A percentile compares a stretch with the other conserved stretches of the same genome.
Conservation (phyloP, 1,284 basidiomycete species). For the Trichosporon faecale region DNA sequence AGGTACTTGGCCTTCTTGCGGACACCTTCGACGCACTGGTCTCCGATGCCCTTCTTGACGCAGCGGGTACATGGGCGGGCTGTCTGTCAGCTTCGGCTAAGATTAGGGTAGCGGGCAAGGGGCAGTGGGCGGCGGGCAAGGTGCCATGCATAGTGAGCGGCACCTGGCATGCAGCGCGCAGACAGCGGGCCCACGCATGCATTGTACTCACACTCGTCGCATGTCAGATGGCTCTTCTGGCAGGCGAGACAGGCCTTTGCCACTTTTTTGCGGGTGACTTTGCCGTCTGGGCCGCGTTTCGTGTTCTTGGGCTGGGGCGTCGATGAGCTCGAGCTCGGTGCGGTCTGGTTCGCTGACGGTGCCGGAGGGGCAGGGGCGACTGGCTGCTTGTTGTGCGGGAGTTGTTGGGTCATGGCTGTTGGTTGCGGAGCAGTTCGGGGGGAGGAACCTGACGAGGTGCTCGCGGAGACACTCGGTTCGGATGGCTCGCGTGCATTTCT, state of each 20-base stretch:
- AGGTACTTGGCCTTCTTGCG: slow-evolving; percentile 98
- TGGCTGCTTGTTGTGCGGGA: neutral
- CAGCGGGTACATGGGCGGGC: slow-evolving; percentile 93
- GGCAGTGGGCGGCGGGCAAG: neutral
- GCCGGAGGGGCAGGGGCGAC: neutral
- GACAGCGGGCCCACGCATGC: neutral
- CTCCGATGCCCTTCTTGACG: slow-evolving; percentile 85
- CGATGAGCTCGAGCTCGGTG: neutral
- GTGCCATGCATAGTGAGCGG: slow-evolving; percentile 14
- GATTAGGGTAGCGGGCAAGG: neutral
- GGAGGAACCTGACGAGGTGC: slow-evolving; percentile 13
- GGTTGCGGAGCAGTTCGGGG: slow-evolving; percentile 5
- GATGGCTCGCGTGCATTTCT: slow-evolving; percentile 17
- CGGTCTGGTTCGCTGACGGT: neutral
- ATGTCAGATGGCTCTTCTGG: slow-evolving; percentile 91
- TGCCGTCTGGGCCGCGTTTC: slow-evolving; percentile 25
- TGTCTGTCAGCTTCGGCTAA: slow-evolving; percentile 44
- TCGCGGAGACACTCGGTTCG: slow-evolving; percentile 15
- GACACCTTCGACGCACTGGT: slow-evolving; percentile 86
- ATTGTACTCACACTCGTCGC: slow-evolving; percentile 75
- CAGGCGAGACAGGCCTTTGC: slow-evolving; percentile 81
- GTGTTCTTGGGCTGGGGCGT: neutral
- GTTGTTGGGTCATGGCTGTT: neutral
- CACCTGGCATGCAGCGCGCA: neutral
- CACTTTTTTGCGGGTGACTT: slow-evolving; percentile 61